These are phyloP conservation scores for Trichoderma erinaceum DNA, from an alignment of 495 filamentous ascomycete species.

Conservation along the genomic window DNA sequence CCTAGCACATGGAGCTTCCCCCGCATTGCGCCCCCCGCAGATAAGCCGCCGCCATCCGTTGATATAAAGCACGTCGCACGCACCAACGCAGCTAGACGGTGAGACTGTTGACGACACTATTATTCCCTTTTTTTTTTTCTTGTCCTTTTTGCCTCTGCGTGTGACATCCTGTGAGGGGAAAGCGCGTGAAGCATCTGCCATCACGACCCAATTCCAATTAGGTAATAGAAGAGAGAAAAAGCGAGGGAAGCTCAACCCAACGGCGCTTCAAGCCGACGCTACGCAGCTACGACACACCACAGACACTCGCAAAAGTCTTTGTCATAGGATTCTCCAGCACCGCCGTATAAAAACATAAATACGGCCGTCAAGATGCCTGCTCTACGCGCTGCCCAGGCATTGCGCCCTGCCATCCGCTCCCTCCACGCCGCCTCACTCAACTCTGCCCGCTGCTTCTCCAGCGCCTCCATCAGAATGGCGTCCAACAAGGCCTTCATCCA, in stretches of 20 bases:
- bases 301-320: background rate
- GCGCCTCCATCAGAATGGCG: conserved; percentile 31
- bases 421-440: conserved; percentile 16
- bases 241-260: background rate
- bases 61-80: background rate
- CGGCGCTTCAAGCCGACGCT: background rate
- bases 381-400: conserved; percentile 4
- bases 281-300: background rate
- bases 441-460: conserved; percentile 27
- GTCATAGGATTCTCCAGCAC: too few relatives aligned
- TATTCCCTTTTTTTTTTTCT: background rate
- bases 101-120: background rate
- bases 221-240: background rate
- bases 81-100: background rate
- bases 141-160: background rate
- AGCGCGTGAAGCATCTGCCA: background rate
- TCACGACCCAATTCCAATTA: background rate
- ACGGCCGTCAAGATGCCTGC: background rate
- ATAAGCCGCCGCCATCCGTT: conserved; percentile 10
- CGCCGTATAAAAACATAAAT: background rate
- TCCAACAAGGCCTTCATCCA: conserved; percentile 49
- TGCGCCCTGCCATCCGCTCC: conserved; percentile 3
- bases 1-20: background rate
- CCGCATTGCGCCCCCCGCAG: conserved; percentile 2
- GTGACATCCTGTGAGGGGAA: background rate